A percentile compares a stretch with the other conserved stretches of the same genome.
Conservation (phyloP, 805 yeast species). For the Ogataea methylovora region DNA sequence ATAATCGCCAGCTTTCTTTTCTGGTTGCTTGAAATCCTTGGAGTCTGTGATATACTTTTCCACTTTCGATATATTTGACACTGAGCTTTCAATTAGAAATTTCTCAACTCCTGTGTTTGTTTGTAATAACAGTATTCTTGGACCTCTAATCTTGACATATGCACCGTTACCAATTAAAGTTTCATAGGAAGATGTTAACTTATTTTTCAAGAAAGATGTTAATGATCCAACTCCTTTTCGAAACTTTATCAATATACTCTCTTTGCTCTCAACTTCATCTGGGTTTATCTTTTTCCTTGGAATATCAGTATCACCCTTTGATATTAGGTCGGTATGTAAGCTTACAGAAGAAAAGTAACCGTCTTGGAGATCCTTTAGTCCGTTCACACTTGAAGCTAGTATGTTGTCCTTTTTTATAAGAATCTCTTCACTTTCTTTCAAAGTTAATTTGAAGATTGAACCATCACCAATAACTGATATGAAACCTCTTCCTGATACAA, state of each 20-base stretch:
- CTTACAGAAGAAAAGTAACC: constrained; percentile 9
- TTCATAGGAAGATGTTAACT: constrained; percentile 2
- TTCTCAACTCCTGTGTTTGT: constrained; percentile 29
- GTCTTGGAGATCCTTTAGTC: constrained; percentile 32
- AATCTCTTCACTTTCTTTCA: constrained; percentile 39
- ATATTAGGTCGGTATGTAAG: not conserved
- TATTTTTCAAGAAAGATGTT: not conserved
- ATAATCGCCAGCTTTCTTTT: constrained; percentile 31
- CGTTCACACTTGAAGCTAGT: constrained; percentile 44
- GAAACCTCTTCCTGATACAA: constrained; percentile 52
- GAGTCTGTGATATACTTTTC: constrained; percentile 16
- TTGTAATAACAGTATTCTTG: constrained; percentile 42
- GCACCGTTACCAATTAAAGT: constrained; percentile 28
- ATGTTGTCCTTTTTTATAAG: constrained; percentile 38
- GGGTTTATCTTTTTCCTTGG: constrained; percentile 6
- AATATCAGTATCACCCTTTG: not conserved
- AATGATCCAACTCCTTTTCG: not conserved
- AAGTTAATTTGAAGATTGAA: constrained; percentile 38
- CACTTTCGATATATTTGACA: constrained; percentile 5
- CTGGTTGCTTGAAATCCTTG: constrained; percentile 14
- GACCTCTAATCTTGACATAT: constrained; percentile 47
- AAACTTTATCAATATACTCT: constrained; percentile 2
- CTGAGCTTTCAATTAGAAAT: constrained; percentile 6
- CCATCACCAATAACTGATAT: constrained; percentile 50
- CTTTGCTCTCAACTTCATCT: constrained; percentile 6